These are phyloP conservation scores for Hypsizygus marmoreus DNA, from an alignment of 768 basidiomycete genomes.

Conservation along the genomic window DNA sequence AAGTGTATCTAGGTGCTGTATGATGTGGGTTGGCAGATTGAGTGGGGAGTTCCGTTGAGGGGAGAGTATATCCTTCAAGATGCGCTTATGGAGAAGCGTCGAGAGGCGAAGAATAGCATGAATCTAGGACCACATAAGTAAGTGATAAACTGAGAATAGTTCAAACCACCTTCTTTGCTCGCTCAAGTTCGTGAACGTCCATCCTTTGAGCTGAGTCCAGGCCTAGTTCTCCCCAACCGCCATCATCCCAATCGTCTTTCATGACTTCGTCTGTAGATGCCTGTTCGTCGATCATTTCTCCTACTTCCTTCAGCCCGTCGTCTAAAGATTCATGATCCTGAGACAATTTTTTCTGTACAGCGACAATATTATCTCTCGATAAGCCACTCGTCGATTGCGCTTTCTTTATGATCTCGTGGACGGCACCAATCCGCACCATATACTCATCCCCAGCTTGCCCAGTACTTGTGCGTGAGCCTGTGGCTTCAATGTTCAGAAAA, in stretches of 20 bases:
- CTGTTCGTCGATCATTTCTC: constrained; percentile 49
- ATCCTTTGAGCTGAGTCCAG: constrained; percentile 48
- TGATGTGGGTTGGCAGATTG: constrained; percentile 13
- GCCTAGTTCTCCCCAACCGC: constrained; percentile 71
- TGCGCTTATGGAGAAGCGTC: constrained; percentile 62
- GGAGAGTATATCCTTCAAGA: constrained; percentile 53
- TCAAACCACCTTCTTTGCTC: constrained; percentile 56
- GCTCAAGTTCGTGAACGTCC: constrained; percentile 50
- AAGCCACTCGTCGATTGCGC: constrained; percentile 50
- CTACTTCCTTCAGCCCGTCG: constrained; percentile 62
- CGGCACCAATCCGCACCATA: constrained; percentile 55
- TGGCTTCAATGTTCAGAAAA: constrained; percentile 38
- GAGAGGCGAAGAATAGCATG: constrained; percentile 60
- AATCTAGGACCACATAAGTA: constrained; percentile 39
- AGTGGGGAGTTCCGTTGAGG: constrained; percentile 17
- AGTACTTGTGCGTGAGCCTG: constrained; percentile 17
- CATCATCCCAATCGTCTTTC: constrained; percentile 56
- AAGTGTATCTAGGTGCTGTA: constrained; percentile 50
- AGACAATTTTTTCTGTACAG: constrained; percentile 55
- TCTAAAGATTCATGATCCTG: constrained; percentile 57
- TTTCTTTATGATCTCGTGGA: constrained; percentile 61
- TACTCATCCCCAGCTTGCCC: constrained; percentile 44
- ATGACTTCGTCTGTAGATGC: constrained; percentile 32
- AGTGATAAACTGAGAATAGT: neutral
- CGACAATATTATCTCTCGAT: constrained; percentile 56